Evolutionary conservation across 805 yeast species (phyloP).

Genomic region (Saccharomyces eubayanus): DNA sequence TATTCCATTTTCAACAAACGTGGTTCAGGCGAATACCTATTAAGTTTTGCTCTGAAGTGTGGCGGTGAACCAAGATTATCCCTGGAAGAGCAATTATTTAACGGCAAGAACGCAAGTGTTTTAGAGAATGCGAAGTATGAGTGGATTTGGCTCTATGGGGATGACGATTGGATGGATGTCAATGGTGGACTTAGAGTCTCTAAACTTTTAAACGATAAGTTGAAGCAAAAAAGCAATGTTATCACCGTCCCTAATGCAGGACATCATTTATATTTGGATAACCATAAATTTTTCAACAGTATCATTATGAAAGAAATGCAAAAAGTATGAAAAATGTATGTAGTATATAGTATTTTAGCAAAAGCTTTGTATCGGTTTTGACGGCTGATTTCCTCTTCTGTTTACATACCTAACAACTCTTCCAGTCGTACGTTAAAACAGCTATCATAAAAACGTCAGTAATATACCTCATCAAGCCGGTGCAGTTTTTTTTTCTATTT

Average conservation of each 20-base stretch:
- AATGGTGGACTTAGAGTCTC: constrained; percentile 34
- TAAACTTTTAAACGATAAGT: constrained; percentile 17
- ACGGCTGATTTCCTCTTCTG: background rate
- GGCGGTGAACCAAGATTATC: constrained; percentile 88
- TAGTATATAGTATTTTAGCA: background rate
- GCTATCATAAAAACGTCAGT: too few species aligned
- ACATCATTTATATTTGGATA: constrained; percentile 74
- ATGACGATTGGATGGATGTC: constrained; percentile 59
- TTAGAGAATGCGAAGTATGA: constrained; percentile 47
- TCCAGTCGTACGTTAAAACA: too few species aligned
- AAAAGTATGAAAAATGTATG: constrained; percentile 1
- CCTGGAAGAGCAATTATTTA: constrained; percentile 33
- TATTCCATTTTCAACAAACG: constrained; percentile 76
- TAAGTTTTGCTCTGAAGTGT: constrained; percentile 75
- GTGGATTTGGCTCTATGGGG: constrained; percentile 81
- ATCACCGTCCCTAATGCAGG: constrained; percentile 50
- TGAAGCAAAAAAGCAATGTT: constrained; percentile 28
- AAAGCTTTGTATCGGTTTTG: background rate
- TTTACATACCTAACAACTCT: background rate
- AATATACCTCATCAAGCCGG: too few species aligned
- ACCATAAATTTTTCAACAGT: constrained; percentile 44
- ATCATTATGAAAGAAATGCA: constrained; percentile 46
- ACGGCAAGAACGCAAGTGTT: constrained; percentile 1
- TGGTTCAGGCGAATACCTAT: constrained; percentile 91
- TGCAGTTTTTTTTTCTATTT: background rate